Base-by-base conservation (phyloP, 768 basidiomycete genomes). In the Russula brevipes region DNA sequence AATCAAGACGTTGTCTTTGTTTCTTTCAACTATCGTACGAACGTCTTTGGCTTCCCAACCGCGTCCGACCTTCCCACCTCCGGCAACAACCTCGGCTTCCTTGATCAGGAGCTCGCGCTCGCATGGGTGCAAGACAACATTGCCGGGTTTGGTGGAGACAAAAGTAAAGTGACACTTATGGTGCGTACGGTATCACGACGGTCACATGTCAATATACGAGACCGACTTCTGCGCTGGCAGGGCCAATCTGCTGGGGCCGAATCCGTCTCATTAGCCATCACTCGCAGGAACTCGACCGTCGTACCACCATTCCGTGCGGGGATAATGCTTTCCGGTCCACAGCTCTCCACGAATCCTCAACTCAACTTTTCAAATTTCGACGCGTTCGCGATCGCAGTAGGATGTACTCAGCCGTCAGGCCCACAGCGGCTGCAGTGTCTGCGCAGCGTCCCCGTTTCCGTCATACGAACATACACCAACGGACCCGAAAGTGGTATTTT, bases 61-160 rank as follows among this genome's bases (percentile, higher is more conserved):
- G 33, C 59, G 30, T 10, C 31, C 3, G 61, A 63, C 2, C 31
- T 63, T 54, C 39, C 61, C 12, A 4, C 31, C 11, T 19, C 44
- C 11, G 5, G 17, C 4, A 47, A 49, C 58, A 59, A 63, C 57
- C 45, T 53, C 39, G 55, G 55, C 39, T 24, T 60, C 3, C 54
- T 61, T 12, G 60, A 61, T 17, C 60, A 61, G 19, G 60, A 69
- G n/a, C 51, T 69, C 4, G 82, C 81, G 1, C 68, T 82, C 16
- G 65, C 76, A 65, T 84, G 81, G 86, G 79, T 88, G 0, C 82
- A 86, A 66, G 71, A 77, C 30, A 82, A 88, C 65, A 86, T 87
- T 46, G 74, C 67, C n/a, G 70, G 71, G 0, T 89, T 88, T 64
- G 86, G 87, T 8, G 86, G 85, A 14, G 82, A 81, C 63, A 76